phyloP scores from a whole-genome alignment of 768 basidiomycete genomes.

The Leccinum uliginosum region DNA sequence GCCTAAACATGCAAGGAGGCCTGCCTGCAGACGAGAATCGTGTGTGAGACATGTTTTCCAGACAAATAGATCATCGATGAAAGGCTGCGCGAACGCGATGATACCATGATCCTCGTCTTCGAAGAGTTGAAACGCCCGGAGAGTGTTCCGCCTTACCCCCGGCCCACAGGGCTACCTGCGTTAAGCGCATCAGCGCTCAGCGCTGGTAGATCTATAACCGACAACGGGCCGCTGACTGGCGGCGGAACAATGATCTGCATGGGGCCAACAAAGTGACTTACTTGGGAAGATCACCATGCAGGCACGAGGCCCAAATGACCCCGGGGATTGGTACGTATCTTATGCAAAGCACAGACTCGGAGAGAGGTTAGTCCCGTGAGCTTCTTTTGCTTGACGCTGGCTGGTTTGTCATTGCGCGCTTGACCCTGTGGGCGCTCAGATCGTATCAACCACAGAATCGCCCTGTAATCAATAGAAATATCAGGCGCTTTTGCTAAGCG shows the following conservation, averaged over 20 bases:
- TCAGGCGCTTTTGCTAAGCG: background rate
- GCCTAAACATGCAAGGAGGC: background rate
- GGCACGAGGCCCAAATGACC: background rate
- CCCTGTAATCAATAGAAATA: background rate
- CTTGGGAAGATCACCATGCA: background rate
- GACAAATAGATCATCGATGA: background rate
- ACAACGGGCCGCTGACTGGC: background rate
- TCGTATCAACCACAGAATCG: background rate
- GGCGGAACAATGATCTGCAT: background rate
- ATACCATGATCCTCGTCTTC: background rate
- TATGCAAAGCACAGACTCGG: background rate
- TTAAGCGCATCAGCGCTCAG: conserved; percentile 2
- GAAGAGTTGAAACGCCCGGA: background rate
- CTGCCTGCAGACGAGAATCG: background rate
- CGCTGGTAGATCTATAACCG: background rate
- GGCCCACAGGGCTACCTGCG: background rate
- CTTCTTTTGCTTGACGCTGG: background rate
- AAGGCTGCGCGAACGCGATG: background rate
- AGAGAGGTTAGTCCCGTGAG: background rate
- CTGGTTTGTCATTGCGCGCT: background rate
- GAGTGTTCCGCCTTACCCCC: background rate
- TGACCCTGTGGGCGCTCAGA: background rate
- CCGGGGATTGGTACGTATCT: background rate
- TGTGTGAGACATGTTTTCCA: background rate
- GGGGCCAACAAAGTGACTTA: background rate